Evolutionary conservation across 2,329 filamentous ascomycete species (phyloP).

Genomic region (Parasarocladium wereldwijsianum): DNA sequence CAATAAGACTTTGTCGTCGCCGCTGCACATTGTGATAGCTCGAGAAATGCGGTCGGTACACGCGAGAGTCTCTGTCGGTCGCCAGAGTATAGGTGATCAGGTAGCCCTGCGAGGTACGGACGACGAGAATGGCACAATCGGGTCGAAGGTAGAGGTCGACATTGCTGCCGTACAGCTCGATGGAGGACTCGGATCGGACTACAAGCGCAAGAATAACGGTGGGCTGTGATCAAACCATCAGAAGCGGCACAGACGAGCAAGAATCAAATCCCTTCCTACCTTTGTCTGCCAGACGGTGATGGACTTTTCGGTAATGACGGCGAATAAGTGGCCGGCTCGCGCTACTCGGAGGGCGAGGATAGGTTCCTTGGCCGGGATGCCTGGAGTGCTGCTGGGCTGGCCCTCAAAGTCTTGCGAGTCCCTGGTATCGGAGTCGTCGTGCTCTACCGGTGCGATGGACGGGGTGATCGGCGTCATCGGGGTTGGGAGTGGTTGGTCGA

Average conservation of each 20-base stretch:
- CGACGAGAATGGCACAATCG: constrained; percentile 81
- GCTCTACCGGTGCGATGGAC: constrained; percentile 43
- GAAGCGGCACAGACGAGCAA: too few species aligned
- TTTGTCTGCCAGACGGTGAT: constrained; percentile 96
- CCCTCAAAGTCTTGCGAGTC: constrained; percentile 6
- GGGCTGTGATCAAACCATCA: constrained; percentile 38
- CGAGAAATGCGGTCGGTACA: constrained; percentile 72
- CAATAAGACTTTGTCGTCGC: constrained; percentile 45
- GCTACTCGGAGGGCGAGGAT: constrained; percentile 66
- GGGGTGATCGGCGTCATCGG: constrained; percentile 42
- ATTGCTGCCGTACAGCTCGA: constrained; percentile 75
- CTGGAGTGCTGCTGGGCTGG: constrained; percentile 12
- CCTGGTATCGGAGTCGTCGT: constrained; percentile 19
- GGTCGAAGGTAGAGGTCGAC: constrained; percentile 73
- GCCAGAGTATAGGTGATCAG: constrained; percentile 90
- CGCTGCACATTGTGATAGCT: constrained; percentile 50
- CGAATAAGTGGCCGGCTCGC: constrained; percentile 68
- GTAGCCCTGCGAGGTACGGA: constrained; percentile 74
- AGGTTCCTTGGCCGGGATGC: constrained; percentile 39
- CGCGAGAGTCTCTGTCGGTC: constrained; percentile 64
- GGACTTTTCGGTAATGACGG: constrained; percentile 69
- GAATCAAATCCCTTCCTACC: constrained; percentile 30
- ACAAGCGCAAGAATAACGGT: constrained; percentile 78
- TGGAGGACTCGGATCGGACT: constrained; percentile 64
- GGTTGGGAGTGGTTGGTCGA: constrained; percentile 23